A percentile compares a stretch with the other conserved stretches of the same genome.
phyloP scores from a whole-genome alignment of 1,284 basidiomycete species.

The Austroboletus novae-zelandiae region DNA sequence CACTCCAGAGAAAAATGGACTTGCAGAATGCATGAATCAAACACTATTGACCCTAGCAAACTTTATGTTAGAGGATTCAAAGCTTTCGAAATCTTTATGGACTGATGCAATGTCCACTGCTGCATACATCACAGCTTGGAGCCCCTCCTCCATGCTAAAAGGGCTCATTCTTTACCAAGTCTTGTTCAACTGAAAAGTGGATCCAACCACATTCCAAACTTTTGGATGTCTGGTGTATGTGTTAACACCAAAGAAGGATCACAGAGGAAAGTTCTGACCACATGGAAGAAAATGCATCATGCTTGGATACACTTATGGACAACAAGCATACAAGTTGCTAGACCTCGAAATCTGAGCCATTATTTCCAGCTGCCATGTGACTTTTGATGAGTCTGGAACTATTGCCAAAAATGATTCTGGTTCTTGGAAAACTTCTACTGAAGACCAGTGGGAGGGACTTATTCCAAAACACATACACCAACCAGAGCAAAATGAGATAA shows the following conservation, averaged over 20 bases:
- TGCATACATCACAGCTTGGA: constrained; percentile 13
- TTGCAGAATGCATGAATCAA: too few species aligned
- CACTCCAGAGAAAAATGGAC: too few species aligned
- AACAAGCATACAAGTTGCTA: neutral
- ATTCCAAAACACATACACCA: too few species aligned
- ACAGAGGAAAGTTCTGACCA: neutral
- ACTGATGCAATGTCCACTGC: too few species aligned
- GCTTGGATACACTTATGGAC: neutral
- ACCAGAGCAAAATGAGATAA: too few species aligned
- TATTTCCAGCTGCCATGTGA: neutral
- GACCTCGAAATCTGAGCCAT: neutral
- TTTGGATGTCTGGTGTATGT: neutral
- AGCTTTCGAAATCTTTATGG: too few species aligned
- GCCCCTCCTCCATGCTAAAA: neutral
- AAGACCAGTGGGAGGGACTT: too few species aligned
- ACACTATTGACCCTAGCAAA: too few species aligned
- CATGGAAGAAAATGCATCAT: too few species aligned
- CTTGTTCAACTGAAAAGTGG: neutral
- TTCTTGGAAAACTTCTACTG: neutral
- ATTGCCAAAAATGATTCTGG: neutral
- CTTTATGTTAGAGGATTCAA: too few species aligned
- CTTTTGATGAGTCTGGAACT: neutral
- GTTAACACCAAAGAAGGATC: neutral
- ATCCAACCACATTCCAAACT: neutral
- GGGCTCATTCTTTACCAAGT: neutral